These are phyloP conservation scores for Canariomyces notabilis DNA, from an alignment of 2,329 filamentous ascomycete species.

Conservation along the genomic window DNA sequence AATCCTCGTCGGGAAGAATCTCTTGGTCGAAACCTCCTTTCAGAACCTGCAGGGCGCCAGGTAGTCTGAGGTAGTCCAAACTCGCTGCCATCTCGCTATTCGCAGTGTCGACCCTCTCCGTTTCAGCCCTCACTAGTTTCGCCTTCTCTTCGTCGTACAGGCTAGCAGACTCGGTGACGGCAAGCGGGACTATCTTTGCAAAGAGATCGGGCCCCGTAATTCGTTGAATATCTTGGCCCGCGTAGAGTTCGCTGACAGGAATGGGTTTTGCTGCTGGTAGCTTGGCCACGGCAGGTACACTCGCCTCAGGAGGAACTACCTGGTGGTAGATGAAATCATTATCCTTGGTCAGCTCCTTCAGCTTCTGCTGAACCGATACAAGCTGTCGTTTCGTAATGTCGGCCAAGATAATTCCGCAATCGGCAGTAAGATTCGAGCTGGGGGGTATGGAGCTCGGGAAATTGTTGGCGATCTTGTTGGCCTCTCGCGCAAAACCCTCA, in stretches of 20 bases:
- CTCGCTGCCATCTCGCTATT: constrained; percentile 96
- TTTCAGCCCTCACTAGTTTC: constrained; percentile 88
- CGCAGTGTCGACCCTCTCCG: constrained; percentile 85
- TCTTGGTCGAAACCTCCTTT: constrained; percentile 93
- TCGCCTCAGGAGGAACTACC: constrained; percentile 78
- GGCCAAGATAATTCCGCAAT: constrained; percentile 67
- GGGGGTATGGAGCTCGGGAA: constrained; percentile 77
- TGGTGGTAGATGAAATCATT: constrained; percentile 99
- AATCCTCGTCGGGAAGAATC: constrained; percentile 81
- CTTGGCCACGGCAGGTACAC: constrained; percentile 76
- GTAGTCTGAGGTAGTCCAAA: constrained; percentile 86
- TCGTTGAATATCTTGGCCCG: constrained; percentile 91
- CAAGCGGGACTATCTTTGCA: constrained; percentile 91
- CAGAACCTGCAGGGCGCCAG: constrained; percentile 80
- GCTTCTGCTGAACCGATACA: constrained; percentile 73
- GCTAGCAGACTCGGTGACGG: constrained; percentile 93
- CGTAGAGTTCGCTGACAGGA: constrained; percentile 92
- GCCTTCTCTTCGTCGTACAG: constrained; percentile 98
- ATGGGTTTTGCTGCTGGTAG: constrained; percentile 94
- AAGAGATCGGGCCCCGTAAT: constrained; percentile 98
- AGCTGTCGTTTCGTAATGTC: constrained; percentile 82
- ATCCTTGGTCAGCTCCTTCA: constrained; percentile 74
- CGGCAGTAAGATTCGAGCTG: constrained; percentile 76
- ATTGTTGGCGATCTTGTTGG: constrained; percentile 66
- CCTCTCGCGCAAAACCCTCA: constrained; percentile 72